Base-by-base conservation (phyloP, 1,139 yeast species). In the Pichiaceae sp. region DNA sequence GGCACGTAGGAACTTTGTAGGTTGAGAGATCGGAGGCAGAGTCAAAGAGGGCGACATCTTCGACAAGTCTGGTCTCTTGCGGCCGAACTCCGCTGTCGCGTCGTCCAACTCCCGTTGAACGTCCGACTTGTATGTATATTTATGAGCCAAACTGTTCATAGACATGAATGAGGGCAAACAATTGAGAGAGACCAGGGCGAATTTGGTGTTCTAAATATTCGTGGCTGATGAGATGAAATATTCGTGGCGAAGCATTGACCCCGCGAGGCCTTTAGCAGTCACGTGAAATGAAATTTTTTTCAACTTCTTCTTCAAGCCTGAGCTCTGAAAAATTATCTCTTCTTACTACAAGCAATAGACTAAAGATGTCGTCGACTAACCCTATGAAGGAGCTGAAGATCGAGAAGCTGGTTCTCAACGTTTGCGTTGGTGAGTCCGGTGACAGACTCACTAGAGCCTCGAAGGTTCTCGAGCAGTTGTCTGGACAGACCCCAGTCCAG, bases 381-480 rank as follows among this genome's bases (percentile, higher is more conserved):
- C 74, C 85, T 73, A 91, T 93, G 98, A 93, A 96, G 75, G 97
- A 91, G 62, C 79, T 93, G 75, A 91, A 84, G 77, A 91, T 91
- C 76, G 97, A 91, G 78, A 93, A 91, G 77, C 83, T 91, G 73
- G 96, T 91, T 72, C 85, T 91, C 74, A 93, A 91, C 93, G 91
- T 91, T 75, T 89, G 95, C 72, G 98, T 91, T 71, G 99, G 99
- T 78, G 98, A 91, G 76, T 89, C 97, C 72, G 99, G 99, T 80
- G 99, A 91, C 74, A 84, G 97, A 81, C 86, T 91, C 72, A 91
- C 99, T 78, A 91, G 99, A 85, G 99, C 98, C 63, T 93, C 98
- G 66, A 91, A 91, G 82, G 98, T 91, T 63, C 81, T 91, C 68
- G 99, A 91, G 78, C 98, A 93, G 78, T 84, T 91, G 64, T 89